phyloP scores from a whole-genome alignment of 257 asterid genomes.

The Solanum sejunctum region DNA sequence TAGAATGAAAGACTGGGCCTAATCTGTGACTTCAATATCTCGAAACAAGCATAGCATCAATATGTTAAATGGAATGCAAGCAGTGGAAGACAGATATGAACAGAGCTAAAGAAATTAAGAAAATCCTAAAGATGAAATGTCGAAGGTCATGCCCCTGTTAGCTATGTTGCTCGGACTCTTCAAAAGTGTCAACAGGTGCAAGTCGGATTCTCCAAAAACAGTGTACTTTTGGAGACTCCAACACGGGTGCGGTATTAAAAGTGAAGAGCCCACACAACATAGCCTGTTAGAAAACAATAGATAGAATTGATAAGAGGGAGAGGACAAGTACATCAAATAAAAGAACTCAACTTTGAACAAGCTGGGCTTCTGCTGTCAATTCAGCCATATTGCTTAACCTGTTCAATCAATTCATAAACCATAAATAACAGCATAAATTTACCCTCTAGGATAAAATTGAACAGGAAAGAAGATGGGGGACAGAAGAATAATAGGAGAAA shows the following conservation, averaged over 20 bases:
- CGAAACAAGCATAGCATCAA: neutral
- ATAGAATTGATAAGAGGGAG: neutral
- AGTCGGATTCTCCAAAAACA: no score
- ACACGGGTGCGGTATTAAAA: no score
- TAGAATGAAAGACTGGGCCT: neutral
- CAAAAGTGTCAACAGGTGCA: no score
- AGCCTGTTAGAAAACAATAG: neutral
- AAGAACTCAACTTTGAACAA: constrained; percentile 1
- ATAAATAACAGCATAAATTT: neutral
- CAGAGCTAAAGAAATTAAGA: neutral
- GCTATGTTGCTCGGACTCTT: no score
- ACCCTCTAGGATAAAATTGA: neutral
- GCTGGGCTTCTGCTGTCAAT: neutral
- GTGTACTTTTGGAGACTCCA: no score
- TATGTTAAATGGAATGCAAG: neutral
- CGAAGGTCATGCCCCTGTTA: neutral
- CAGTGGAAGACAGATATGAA: neutral
- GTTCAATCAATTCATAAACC: neutral
- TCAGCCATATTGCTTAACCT: constrained; percentile 2
- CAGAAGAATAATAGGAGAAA: neutral
- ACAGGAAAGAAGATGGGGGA: neutral
- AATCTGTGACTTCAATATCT: neutral
- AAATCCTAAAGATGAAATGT: neutral
- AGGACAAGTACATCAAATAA: neutral
- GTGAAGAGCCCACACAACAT: no score